These are phyloP conservation scores for Tylopilus sp. DNA, from an alignment of 1,284 basidiomycete genomes.

Conservation along the genomic window DNA sequence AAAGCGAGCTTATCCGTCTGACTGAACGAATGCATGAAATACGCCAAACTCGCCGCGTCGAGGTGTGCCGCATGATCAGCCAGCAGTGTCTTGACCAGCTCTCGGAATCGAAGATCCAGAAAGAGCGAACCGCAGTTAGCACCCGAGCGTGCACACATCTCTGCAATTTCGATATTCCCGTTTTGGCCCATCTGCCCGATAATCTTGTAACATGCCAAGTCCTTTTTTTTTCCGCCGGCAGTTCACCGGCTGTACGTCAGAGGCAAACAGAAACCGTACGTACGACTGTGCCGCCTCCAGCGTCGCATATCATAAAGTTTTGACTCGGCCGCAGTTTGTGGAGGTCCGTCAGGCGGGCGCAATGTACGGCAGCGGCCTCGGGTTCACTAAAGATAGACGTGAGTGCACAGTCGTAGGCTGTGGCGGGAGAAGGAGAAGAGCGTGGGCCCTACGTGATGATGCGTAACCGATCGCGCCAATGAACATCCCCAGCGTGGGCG, in stretches of 20 bases:
- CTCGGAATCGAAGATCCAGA: conserved; percentile 76
- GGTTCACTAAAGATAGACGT: conserved; percentile 51
- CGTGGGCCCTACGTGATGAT: conserved; percentile 61
- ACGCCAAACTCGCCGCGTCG: conserved; percentile 70
- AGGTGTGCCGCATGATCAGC: conserved; percentile 76
- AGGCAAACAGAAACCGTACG: conserved; percentile 21
- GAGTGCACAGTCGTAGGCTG: conserved; percentile 2
- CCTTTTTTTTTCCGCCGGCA: conserved; percentile 34
- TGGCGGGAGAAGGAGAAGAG: neutral
- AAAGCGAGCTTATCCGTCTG: conserved; percentile 82
- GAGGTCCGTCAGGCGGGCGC: conserved; percentile 70
- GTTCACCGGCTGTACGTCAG: conserved; percentile 7
- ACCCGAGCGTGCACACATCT: conserved; percentile 78
- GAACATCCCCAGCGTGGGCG: conserved; percentile 61
- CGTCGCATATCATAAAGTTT: conserved; percentile 78
- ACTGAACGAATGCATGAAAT: conserved; percentile 82
- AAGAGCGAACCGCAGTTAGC: conserved; percentile 81
- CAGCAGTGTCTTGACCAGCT: conserved; percentile 66
- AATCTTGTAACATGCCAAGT: conserved; percentile 75
- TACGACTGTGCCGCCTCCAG: conserved; percentile 76
- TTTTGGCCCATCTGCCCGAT: conserved; percentile 70
- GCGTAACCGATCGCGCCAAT: conserved; percentile 72
- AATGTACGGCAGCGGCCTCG: conserved; percentile 82
- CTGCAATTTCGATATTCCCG: conserved; percentile 75
- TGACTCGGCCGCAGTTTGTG: conserved; percentile 73